A percentile compares a stretch with the other conserved stretches of the same genome.
These are phyloP conservation scores for Cyclotella baltica DNA, from an alignment of 108 stramenopile species.

Conservation along the genomic window DNA sequence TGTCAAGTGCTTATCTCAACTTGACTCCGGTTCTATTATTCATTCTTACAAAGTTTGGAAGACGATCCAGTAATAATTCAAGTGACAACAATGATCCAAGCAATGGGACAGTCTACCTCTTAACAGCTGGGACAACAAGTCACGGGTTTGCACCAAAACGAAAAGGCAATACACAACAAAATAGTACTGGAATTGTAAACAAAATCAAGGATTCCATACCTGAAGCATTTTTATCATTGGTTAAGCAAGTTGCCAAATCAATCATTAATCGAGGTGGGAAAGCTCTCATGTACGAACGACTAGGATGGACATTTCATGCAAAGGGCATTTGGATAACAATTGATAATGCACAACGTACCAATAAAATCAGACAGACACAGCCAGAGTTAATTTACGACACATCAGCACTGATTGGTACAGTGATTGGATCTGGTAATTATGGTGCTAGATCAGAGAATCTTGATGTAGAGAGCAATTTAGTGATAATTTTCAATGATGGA, in stretches of 20 bases:
- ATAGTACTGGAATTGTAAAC: slow-evolving; percentile 50
- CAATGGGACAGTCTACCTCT: slow-evolving; percentile 44
- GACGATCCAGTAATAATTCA: background rate
- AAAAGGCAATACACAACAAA: slow-evolving; percentile 13
- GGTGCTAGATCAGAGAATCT: slow-evolving; percentile 71
- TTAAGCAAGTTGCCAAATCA: slow-evolving; percentile 43
- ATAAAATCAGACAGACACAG: background rate
- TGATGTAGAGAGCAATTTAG: slow-evolving; percentile 85
- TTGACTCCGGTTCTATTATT: slow-evolving; percentile 56
- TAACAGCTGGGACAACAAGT: slow-evolving; percentile 76
- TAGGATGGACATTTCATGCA: slow-evolving; percentile 88
- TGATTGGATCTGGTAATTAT: slow-evolving; percentile 86
- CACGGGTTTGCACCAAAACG: slow-evolving; percentile 86
- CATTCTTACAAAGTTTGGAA: slow-evolving; percentile 43
- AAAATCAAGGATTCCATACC: slow-evolving; percentile 80
- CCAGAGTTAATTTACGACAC: slow-evolving; percentile 31
- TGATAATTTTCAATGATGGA: slow-evolving; percentile 64
- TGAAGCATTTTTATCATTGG: slow-evolving; percentile 69
- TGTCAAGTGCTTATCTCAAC: slow-evolving; percentile 89
- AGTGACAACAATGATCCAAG: background rate
- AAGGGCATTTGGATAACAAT: slow-evolving; percentile 82
- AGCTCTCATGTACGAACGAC: slow-evolving; percentile 72
- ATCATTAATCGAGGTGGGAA: slow-evolving; percentile 44
- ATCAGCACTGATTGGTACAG: slow-evolving; percentile 53
- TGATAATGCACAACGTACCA: background rate